Evolutionary conservation across 1,284 basidiomycete genomes (phyloP), one percentile per base, ranked within the genome.

Genomic region (Marasmius oreades): DNA sequence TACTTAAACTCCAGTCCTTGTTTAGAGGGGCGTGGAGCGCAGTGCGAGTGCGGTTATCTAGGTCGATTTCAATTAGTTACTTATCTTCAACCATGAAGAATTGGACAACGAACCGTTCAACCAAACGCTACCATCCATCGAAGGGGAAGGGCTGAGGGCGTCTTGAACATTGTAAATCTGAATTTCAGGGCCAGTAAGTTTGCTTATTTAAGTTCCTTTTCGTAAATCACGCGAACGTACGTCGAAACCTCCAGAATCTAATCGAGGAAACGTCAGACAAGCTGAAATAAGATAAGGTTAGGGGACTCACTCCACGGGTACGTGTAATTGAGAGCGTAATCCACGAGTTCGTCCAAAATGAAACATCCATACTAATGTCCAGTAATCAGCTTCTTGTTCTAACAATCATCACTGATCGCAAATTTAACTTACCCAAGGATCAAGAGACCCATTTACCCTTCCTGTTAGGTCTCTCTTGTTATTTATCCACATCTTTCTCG

Each of bases 21-120:
- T 78, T 84, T 3, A 77, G 82, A 3, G 88, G 87, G 1, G 86
- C 88, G 67, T 90, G 88, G 20, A 90, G 69, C 0, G 87, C 88
- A 31, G 77, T 69, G 31, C 79, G 73, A 7, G 77, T 80, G 20
- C 68, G 73, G 26, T 75, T 71, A 62, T 88, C 85, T 86, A 26
- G 7, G 33, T 8, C 8, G 5, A 23, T 5, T 8, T 61, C 52
- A 60, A 12, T 22, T n/a, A 18, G 11, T 14, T 8, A 60, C 45
- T n/a, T 39, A 23, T 14, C 28, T 46, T 10, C 2, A 16, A 31
- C 5, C 39, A 31, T 31, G 28, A 23, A 18, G 39, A 37, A 20
- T 22, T 7, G 34, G 1, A 12, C 23, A 11, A 63, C 74, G 33
- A 53, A 86, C 87, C 78, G 60, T 89, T 88, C 56, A 86, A 70